phyloP scores from a whole-genome alignment of 2,329 filamentous ascomycete genomes.

The Zopfia rhizophila region DNA sequence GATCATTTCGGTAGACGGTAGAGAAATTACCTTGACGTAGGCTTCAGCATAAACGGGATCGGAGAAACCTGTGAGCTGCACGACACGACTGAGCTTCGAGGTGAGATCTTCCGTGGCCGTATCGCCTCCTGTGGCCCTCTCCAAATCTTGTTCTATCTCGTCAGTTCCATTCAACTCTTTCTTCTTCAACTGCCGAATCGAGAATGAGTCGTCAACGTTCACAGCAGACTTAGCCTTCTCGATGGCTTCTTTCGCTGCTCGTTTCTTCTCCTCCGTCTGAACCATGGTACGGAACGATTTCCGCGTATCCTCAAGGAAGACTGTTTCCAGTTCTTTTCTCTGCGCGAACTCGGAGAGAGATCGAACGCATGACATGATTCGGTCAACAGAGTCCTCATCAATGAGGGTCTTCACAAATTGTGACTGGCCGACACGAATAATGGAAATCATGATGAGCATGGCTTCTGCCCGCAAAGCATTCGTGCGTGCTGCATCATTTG shows the following conservation, averaged over 20 bases:
- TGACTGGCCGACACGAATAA: conserved; percentile 97
- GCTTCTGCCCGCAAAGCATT: conserved; percentile 95
- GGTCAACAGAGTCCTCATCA: conserved; percentile 97
- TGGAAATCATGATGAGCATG: conserved; percentile 99
- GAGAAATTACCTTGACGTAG: conserved; percentile 79
- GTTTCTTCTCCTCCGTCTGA: conserved; percentile 96
- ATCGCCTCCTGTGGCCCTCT: conserved; percentile 93
- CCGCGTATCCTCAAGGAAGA: conserved; percentile 93
- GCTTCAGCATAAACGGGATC: conserved; percentile 99
- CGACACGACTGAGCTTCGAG: conserved; percentile 94
- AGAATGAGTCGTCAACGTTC: conserved; percentile 94
- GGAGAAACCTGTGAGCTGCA: conserved; percentile 97
- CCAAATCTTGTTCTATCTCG: conserved; percentile 88
- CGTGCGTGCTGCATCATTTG: conserved; percentile 83
- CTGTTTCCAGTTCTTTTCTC: conserved; percentile 89
- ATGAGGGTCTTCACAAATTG: conserved; percentile 98
- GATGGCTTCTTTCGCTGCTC: conserved; percentile 90
- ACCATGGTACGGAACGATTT: conserved; percentile 98
- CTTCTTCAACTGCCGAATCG: conserved; percentile 92
- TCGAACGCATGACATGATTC: conserved; percentile 97
- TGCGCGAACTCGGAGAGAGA: conserved; percentile 89
- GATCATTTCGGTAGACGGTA: background rate
- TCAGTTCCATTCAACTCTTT: conserved; percentile 83
- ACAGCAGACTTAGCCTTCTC: conserved; percentile 94
- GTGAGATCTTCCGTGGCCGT: conserved; percentile 83